Evolutionary conservation across 2,329 filamentous ascomycete species (phyloP).

Genomic region (Fusarium torulosum): DNA sequence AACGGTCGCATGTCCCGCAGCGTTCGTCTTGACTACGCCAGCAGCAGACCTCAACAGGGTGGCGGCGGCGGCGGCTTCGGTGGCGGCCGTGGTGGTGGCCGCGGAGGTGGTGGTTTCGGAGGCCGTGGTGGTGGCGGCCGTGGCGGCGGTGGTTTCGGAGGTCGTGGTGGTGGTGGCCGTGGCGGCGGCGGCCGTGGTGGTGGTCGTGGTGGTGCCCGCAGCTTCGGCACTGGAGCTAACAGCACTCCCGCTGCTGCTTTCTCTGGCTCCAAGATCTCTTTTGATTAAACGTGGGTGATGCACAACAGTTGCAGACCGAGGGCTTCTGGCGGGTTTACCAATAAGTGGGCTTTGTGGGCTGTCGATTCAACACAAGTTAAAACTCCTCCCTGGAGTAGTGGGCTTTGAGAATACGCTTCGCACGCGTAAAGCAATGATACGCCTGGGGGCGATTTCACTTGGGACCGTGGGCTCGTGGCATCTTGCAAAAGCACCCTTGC

Average conservation of each 20-base stretch:
- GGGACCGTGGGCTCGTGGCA: conserved; percentile 58
- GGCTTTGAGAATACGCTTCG: conserved; percentile 66
- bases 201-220: conserved; percentile 29
- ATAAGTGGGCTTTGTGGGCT: conserved; percentile 65
- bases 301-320: conserved; percentile 53
- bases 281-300: conserved; percentile 61
- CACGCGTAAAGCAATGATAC: conserved; percentile 60
- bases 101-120: conserved; percentile 64
- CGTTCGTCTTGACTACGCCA: conserved; percentile 86
- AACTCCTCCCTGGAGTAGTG: conserved; percentile 57
- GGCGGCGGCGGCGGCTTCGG: conserved; percentile 64
- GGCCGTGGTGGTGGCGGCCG: conserved; percentile 61
- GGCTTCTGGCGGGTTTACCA: conserved; percentile 59
- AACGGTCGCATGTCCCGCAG: conserved; percentile 77
- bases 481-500: conserved; percentile 35
- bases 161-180: conserved; percentile 59
- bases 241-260: conserved; percentile 51
- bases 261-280: conserved; percentile 83
- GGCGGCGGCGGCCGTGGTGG: conserved; percentile 58
- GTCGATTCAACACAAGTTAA: conserved; percentile 64
- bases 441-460: conserved; percentile 66
- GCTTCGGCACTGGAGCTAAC: conserved; percentile 41
- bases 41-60: conserved; percentile 71
- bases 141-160: conserved; percentile 61
- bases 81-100: conserved; percentile 61